Evolutionary conservation across 2,329 filamentous ascomycete species (phyloP).

Genomic region (Teratosphaeria nubilosa): DNA sequence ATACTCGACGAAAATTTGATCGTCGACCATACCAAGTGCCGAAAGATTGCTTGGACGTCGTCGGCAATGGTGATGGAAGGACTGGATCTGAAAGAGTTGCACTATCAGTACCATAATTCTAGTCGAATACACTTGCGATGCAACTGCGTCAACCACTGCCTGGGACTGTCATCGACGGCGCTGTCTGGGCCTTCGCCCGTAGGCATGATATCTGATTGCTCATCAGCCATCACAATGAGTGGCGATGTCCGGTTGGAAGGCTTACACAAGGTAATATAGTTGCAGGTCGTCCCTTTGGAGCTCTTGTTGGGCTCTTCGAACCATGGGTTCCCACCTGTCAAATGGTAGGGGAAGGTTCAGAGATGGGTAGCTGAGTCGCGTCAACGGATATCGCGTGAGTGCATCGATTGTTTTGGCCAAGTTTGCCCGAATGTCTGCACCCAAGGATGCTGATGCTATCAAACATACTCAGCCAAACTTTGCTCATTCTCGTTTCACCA

Average conservation of each 20-base stretch:
- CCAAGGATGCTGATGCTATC: conserved; percentile 1
- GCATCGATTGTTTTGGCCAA: conserved; percentile 3
- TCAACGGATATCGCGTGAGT: conserved; percentile 5
- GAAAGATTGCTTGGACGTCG: no score
- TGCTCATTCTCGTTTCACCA: background rate
- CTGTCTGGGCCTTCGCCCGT: conserved; percentile 1
- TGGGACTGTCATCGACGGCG: background rate
- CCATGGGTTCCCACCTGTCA: conserved; percentile 1
- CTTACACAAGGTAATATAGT: conserved; percentile 4
- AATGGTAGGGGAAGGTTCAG: background rate
- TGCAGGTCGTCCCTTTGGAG: conserved; percentile 3
- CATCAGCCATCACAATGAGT: background rate
- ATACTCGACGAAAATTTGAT: background rate
- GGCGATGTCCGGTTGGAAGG: background rate
- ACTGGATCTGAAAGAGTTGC: background rate
- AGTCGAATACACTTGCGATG: background rate
- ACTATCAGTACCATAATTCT: background rate
- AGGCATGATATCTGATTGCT: background rate
- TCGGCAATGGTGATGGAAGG: no score
- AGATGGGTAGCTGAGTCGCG: background rate
- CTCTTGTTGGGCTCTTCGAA: conserved; percentile 3
- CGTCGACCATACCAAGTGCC: background rate
- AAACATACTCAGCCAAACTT: background rate
- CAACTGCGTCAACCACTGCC: background rate
- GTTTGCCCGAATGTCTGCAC: conserved; percentile 2